These are phyloP conservation scores for Cupressus sempervirens DNA, from an alignment of 75 land plant genomes.

Conservation along the genomic window DNA sequence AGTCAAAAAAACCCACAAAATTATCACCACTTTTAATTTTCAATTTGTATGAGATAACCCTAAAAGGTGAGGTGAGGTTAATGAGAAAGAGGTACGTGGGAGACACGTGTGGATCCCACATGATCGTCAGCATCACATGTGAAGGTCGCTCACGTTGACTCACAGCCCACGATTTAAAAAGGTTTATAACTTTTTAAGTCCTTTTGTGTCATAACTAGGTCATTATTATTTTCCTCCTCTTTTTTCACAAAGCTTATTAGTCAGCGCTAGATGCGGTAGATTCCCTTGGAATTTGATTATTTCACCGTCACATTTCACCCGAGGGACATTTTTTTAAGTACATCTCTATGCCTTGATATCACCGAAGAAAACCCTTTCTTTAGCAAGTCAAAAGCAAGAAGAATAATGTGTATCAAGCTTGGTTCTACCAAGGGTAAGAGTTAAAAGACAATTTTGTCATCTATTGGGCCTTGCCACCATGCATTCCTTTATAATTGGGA, in stretches of 20 bases:
- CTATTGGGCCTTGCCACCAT: not conserved
- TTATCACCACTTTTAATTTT: too few relatives aligned
- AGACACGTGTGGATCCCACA: not conserved
- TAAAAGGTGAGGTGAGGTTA: too few relatives aligned
- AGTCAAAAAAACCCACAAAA: too few relatives aligned
- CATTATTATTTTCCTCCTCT: slow-evolving; percentile 1
- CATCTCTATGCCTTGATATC: not conserved
- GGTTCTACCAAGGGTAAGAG: not conserved
- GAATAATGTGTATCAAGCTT: not conserved
- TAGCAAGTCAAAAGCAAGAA: not conserved
- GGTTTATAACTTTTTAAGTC: not conserved
- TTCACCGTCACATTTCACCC: slow-evolving; percentile 3
- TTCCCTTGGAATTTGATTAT: not conserved
- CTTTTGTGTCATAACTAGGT: not conserved
- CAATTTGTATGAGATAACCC: too few relatives aligned
- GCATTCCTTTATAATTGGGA: not conserved
- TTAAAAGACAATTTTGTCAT: not conserved
- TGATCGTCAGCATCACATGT: not conserved
- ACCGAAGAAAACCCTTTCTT: not conserved
- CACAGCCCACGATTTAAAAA: not conserved
- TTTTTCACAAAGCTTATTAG: slow-evolving; percentile 4
- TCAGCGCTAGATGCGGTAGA: slow-evolving; percentile 10
- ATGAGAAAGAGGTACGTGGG: not conserved
- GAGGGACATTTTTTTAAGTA: not conserved
- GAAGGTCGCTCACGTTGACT: slow-evolving; percentile 4